Evolutionary conservation across 805 yeast genomes (phyloP), one percentile per base, ranked within the genome.

Genomic region (Starmerella stigmatis): DNA sequence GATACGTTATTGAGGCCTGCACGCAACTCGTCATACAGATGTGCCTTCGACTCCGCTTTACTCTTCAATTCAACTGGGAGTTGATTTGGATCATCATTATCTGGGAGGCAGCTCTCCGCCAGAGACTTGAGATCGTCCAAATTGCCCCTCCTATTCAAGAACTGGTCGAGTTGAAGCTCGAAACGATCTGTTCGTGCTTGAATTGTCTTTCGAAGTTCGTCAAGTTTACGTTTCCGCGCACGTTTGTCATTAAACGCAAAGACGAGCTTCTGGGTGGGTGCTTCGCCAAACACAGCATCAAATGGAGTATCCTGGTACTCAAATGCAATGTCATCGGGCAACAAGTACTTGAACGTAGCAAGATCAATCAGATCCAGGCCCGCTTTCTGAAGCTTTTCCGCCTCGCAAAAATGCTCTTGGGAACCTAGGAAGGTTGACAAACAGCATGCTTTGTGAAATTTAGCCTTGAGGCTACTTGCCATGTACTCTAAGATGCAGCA

Each of bases 201-300:
- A 16, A 57, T 50, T 5, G 47, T 19, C 21, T 32, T 21, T 3
- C 32, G 43, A n/a, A 49, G 21, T 12, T 49, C 44, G 17, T 38
- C 30, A 3, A n/a, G 33, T 17, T 20, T 45, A 28, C 47, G 34
- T 74, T 55, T 67, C 73, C 56, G 66, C 53, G 56, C 72, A 58
- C 47, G 60, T 71, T 68, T 12, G 81, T 88, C 94, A 15, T 75
- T 69, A 60, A 88, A 84, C 52, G 81, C 88, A 57, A 88, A 81
- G 1, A 84, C 68, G 22, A 88, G 65, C 8, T 83, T 56, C 51
- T 79, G 86, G 17, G 66, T 60, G 11, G 65, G 65, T 1, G 55
- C 56, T 6, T 55, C 57, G 13, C 60, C 63, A 13, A 50, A 56
- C 3, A 63, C 64, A 9, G 61, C 44, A 35, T 66, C 63, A 48